These are phyloP conservation scores for Thraustochytrium striatum DNA, from an alignment of 352 stramenopile genomes.

Conservation along the genomic window DNA sequence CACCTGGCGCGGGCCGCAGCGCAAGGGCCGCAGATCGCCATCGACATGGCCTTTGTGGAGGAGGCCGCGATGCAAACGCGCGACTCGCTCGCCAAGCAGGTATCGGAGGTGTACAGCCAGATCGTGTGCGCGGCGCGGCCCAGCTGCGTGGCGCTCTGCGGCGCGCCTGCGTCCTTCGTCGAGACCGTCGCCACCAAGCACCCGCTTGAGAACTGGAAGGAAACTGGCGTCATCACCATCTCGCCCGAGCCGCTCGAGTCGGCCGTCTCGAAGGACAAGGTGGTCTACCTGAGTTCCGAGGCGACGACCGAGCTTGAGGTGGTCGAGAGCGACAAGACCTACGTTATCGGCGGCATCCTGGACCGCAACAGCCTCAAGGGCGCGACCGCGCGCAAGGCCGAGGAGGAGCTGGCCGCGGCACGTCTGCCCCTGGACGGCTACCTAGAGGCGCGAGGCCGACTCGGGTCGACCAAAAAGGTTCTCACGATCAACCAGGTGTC, in stretches of 20 bases:
- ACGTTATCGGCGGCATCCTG: slow-evolving; percentile 74
- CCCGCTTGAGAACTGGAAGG: not conserved
- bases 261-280: slow-evolving; percentile 58
- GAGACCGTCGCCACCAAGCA: not conserved
- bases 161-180: not conserved
- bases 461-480: no score
- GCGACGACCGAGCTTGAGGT: slow-evolving; percentile 61
- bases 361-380: slow-evolving; percentile 73
- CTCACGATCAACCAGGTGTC: slow-evolving; percentile 49
- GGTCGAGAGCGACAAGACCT: slow-evolving; percentile 62
- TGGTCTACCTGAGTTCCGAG: slow-evolving; percentile 73
- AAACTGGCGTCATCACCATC: not conserved
- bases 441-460: slow-evolving; percentile 9
- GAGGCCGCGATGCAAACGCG: not conserved
- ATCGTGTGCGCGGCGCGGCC: not conserved
- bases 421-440: slow-evolving; percentile 44
- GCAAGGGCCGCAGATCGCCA: not conserved
- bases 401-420: not conserved
- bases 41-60: slow-evolving; percentile 29
- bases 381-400: slow-evolving; percentile 24
- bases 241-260: slow-evolving; percentile 54
- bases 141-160: not conserved
- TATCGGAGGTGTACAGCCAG: not conserved
- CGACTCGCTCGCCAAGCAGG: not conserved
- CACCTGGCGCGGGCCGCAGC: not conserved